These are phyloP conservation scores for Rhodotorula sphaerocarpa DNA, from an alignment of 768 basidiomycete species.

Conservation along the genomic window DNA sequence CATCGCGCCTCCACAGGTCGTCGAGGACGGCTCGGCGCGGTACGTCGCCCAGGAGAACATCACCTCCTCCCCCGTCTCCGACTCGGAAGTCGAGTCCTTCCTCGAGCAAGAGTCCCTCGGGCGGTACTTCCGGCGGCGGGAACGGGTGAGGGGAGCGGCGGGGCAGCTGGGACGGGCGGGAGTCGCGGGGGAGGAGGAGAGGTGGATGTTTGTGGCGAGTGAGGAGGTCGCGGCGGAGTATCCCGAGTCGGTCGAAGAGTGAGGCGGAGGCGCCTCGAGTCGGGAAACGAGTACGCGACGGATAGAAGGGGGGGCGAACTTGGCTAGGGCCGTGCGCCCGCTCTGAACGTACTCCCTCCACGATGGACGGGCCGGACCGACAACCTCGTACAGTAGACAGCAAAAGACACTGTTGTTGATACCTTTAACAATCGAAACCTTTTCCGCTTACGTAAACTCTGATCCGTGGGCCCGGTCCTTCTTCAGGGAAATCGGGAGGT, in stretches of 20 bases:
- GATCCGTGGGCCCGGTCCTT: too few relatives aligned
- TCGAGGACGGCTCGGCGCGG: constrained; percentile 13
- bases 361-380: too few relatives aligned
- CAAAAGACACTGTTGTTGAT: too few relatives aligned
- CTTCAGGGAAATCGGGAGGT: too few relatives aligned
- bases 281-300: not conserved
- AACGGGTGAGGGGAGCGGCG: too few relatives aligned
- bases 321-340: too few relatives aligned
- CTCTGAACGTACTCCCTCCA: too few relatives aligned
- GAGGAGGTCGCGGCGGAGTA: constrained; percentile 18
- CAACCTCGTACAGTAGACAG: too few relatives aligned
- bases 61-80: not conserved
- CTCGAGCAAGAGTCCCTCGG: constrained; percentile 2
- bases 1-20: not conserved
- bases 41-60: constrained; percentile 34
- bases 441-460: too few relatives aligned
- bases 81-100: not conserved
- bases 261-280: too few relatives aligned
- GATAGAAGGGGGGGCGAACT: not conserved
- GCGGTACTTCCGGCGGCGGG: constrained; percentile 13
- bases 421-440: too few relatives aligned
- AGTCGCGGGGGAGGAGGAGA: not conserved
- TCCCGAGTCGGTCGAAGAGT: constrained; percentile 20
- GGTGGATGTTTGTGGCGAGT: constrained; percentile 16
- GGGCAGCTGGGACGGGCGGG: not conserved